These are phyloP conservation scores for Pholiota conissans DNA, from an alignment of 768 basidiomycete genomes.

Conservation along the genomic window DNA sequence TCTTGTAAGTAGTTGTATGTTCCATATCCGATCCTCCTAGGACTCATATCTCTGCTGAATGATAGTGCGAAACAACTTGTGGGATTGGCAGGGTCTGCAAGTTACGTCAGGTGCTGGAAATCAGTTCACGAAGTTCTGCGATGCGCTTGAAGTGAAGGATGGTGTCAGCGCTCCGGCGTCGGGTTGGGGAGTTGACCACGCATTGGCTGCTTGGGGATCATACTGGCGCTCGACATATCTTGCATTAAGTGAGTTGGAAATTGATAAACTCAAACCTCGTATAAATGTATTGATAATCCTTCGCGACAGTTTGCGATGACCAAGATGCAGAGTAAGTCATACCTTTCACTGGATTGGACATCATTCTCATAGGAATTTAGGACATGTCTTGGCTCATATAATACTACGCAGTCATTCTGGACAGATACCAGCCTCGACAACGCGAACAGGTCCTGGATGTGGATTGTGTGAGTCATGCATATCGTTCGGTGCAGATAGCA, in stretches of 20 bases:
- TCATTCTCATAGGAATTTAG: conserved; percentile 21
- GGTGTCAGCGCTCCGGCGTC: conserved; percentile 45
- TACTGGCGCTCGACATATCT: conserved; percentile 57
- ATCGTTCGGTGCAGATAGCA: neutral
- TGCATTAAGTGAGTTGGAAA: conserved; percentile 42
- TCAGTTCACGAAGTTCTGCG: conserved; percentile 62
- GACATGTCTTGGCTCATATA: conserved; percentile 43
- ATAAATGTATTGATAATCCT: neutral
- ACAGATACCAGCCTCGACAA: conserved; percentile 60
- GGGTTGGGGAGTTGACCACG: conserved; percentile 66
- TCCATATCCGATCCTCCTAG: neutral
- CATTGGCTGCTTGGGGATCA: conserved; percentile 58
- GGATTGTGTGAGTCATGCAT: conserved; percentile 62
- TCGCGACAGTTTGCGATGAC: conserved; percentile 49
- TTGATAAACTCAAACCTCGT: neutral
- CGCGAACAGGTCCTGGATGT: conserved; percentile 61
- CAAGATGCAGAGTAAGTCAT: conserved; percentile 46
- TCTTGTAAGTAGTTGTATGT: conserved; percentile 37
- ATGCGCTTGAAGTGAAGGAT: conserved; percentile 65
- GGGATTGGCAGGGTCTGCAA: conserved; percentile 69
- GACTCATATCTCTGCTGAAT: neutral
- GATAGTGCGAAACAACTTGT: conserved; percentile 56
- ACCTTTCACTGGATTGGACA: neutral
- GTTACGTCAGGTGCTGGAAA: conserved; percentile 45
- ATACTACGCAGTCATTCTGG: conserved; percentile 41